Evolutionary conservation across 106 monocot species (phyloP), one percentile per base, ranked within the genome.

Genomic region (Platanthera zijinensis): DNA sequence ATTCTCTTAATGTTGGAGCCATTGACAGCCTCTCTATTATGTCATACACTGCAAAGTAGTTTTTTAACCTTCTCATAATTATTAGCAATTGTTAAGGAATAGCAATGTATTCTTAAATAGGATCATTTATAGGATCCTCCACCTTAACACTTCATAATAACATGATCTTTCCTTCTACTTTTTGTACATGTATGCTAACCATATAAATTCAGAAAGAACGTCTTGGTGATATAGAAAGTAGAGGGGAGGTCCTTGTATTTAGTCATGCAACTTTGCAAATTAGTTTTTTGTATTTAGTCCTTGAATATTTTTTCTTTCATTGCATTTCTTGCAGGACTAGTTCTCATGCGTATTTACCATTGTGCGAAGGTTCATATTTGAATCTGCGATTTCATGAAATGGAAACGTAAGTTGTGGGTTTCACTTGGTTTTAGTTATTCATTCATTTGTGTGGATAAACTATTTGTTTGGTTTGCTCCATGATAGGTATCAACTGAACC

Each of bases 11-110:
- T 86, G 54, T 85, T 48, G 97, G 91, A 88, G 94, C 91, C 4
- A 94, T 97, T 76, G 74, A 88, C 51, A 88, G 94, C 84, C 94
- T 97, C 25, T 92, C 89, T 32, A 97, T 97, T 72, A 97, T 97
- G 97, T 94, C 94, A 47, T 97, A 97, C 81, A 94, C 97, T 22
- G 97, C 97, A 83, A 97, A 97, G 97, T 97, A 88, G 59, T 57
- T 53, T 39, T 48, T 19, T 57, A 21, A 28, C 0, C 11, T 46
- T 18, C 75, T 10, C 13, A 3, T 4, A 10, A n/a, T 10, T 12
- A 49, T 48, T 4, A 48, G 46, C 6, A 70, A 70, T 15, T 70
- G 30, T 45, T 70, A 47, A 70, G 10, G 51, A 46, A 46, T 51
- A 72, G 10, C 10, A 9, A 70, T 15, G 45, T 32, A 32, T 32